Evolutionary conservation across 768 basidiomycete genomes (phyloP).

Genomic region (Panaeolus papilionaceus): DNA sequence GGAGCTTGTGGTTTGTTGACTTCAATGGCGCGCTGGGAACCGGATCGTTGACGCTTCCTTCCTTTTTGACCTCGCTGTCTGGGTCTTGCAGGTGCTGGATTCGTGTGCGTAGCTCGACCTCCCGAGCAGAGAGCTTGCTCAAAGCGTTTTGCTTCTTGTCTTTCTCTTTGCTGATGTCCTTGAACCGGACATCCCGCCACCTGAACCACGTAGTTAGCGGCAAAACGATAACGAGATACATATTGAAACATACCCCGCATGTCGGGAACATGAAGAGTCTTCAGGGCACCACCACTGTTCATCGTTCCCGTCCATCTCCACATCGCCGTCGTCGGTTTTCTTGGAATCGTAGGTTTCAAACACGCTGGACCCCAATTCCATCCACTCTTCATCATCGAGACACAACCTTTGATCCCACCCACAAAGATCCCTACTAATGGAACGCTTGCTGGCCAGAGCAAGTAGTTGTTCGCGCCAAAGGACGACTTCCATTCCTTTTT

Average conservation of each 20-base stretch:
- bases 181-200: constrained; percentile 80
- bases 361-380: constrained; percentile 68
- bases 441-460: constrained; percentile 69
- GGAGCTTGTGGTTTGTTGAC: constrained; percentile 42
- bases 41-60: constrained; percentile 27
- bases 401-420: constrained; percentile 91
- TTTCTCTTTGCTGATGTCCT: constrained; percentile 78
- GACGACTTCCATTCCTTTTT: constrained; percentile 72
- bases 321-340: constrained; percentile 41
- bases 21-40: constrained; percentile 39
- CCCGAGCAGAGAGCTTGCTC: constrained; percentile 69
- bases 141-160: constrained; percentile 76
- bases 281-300: constrained; percentile 84
- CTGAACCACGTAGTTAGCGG: constrained; percentile 39
- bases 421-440: constrained; percentile 71
- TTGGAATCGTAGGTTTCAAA: constrained; percentile 69
- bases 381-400: constrained; percentile 83
- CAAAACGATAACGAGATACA: constrained; percentile 18
- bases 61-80: constrained; percentile 35
- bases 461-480: constrained; percentile 74
- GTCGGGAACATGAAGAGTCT: constrained; percentile 78
- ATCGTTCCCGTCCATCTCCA: constrained; percentile 49
- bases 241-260: constrained; percentile 63
- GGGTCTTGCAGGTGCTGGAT: constrained; percentile 77
- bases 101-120: constrained; percentile 78